These are phyloP conservation scores for Houttuynia cordata DNA, from an alignment of 164 flowering plant species.

Conservation along the genomic window DNA sequence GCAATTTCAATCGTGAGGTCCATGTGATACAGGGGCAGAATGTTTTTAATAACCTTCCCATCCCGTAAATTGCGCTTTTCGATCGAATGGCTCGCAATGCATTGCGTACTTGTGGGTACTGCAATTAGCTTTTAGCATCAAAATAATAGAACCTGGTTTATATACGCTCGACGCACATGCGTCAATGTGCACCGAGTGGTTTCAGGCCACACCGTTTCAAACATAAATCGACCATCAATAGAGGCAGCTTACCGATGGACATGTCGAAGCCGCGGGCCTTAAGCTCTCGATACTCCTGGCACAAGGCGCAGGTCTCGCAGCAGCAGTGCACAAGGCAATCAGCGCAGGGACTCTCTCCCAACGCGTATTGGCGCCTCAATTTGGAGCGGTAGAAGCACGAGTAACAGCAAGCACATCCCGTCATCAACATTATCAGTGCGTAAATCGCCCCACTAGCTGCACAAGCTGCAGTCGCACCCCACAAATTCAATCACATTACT, in stretches of 20 bases:
- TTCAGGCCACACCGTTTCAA: too few relatives aligned
- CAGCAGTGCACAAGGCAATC: conserved; percentile 41
- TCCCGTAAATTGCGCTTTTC: too few relatives aligned
- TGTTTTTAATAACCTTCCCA: too few relatives aligned
- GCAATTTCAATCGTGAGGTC: too few relatives aligned
- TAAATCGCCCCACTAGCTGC: conserved; percentile 37
- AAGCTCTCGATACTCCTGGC: conserved; percentile 51
- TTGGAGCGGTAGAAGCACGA: conserved; percentile 46
- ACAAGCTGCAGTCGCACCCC: conserved; percentile 28
- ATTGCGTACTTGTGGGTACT: too few relatives aligned
- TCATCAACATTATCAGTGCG: conserved; percentile 19
- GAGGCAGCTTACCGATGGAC: conserved; percentile 14
- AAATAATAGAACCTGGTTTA: too few relatives aligned
- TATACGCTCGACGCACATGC: too few relatives aligned
- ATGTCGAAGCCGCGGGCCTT: conserved; percentile 31
- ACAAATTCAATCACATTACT: neutral
- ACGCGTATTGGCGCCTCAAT: conserved; percentile 29
- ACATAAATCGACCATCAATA: too few relatives aligned
- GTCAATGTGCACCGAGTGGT: too few relatives aligned
- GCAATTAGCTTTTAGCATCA: too few relatives aligned
- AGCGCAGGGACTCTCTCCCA: conserved; percentile 28
- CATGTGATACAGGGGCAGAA: too few relatives aligned
- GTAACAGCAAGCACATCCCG: conserved; percentile 35
- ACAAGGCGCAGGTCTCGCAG: conserved; percentile 40
- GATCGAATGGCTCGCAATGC: too few relatives aligned